A percentile compares a stretch with the other conserved stretches of the same genome.
Evolutionary conservation across 495 filamentous ascomycete genomes (phyloP).

Genomic region (Pyrenula massariospora): DNA sequence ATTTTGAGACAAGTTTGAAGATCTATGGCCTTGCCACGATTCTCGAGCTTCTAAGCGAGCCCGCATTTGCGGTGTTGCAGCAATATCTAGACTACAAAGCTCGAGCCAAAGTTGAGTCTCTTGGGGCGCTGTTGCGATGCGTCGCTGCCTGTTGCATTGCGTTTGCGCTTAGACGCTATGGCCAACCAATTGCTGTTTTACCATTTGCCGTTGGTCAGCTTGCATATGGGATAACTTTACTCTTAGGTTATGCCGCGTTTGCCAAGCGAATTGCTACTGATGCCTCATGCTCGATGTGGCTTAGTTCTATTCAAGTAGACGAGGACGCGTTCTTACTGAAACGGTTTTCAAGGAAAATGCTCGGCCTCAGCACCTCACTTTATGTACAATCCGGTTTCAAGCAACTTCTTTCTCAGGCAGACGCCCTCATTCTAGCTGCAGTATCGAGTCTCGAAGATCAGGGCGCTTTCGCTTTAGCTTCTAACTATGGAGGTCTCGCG

Average conservation of each 20-base stretch:
- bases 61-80: constrained; percentile 73
- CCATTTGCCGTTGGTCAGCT: constrained; percentile 86
- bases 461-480: constrained; percentile 86
- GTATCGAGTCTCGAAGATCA: constrained; percentile 68
- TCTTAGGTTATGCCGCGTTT: constrained; percentile 51
- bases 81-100: constrained; percentile 67
- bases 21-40: constrained; percentile 67
- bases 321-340: constrained; percentile 38
- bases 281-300: constrained; percentile 48
- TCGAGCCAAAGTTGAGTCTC: constrained; percentile 67
- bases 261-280: constrained; percentile 26
- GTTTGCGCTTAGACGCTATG: constrained; percentile 38
- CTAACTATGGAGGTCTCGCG: constrained; percentile 86
- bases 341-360: constrained; percentile 54
- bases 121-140: constrained; percentile 68
- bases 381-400: constrained; percentile 84
- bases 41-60: constrained; percentile 72
- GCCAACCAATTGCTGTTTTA: constrained; percentile 54
- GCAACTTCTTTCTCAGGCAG: constrained; percentile 86
- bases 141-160: constrained; percentile 53
- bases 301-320: constrained; percentile 26
- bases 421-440: constrained; percentile 72
- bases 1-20: constrained; percentile 48
- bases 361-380: constrained; percentile 60
- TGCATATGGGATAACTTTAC: constrained; percentile 56